phyloP scores from a whole-genome alignment of 371 early-diverging fungal species.

The Mucor mucedo region DNA sequence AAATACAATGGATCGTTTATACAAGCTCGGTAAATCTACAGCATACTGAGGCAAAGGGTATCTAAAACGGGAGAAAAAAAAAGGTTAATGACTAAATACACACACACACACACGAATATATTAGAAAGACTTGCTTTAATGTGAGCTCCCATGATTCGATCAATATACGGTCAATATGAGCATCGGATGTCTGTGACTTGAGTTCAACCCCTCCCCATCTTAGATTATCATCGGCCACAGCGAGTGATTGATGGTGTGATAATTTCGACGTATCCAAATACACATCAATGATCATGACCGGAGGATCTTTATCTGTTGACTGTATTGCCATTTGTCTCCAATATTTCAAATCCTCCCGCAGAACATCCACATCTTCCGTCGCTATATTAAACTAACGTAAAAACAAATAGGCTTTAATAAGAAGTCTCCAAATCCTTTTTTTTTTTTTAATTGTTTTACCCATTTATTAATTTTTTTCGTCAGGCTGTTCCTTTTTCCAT shows the following conservation, averaged over 20 bases:
- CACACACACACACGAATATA: not conserved
- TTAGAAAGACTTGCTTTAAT: constrained; percentile 59
- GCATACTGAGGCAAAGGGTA: constrained; percentile 57
- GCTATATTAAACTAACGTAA: constrained; percentile 78
- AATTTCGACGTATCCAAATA: constrained; percentile 70
- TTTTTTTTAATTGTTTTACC: constrained; percentile 12
- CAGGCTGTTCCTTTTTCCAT: constrained; percentile 46
- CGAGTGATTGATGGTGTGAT: constrained; percentile 24
- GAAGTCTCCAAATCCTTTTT: not conserved
- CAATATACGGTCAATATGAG: constrained; percentile 52
- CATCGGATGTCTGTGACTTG: constrained; percentile 12
- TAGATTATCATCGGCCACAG: constrained; percentile 31
- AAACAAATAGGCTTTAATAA: not conserved
- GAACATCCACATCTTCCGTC: constrained; percentile 73
- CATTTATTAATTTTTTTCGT: constrained; percentile 35
- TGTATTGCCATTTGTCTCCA: constrained; percentile 65
- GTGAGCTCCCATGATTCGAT: constrained; percentile 83
- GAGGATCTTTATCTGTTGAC: constrained; percentile 40
- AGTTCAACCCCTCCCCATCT: constrained; percentile 28
- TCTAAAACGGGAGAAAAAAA: constrained; percentile 19
- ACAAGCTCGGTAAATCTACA: constrained; percentile 82
- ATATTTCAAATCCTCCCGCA: constrained; percentile 72
- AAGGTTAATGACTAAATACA: no score
- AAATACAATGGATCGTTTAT: constrained; percentile 88
- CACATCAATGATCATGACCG: constrained; percentile 78